A percentile compares a stretch with the other conserved stretches of the same genome.
phyloP scores from a whole-genome alignment of 495 filamentous ascomycete species.

The Jackrogersella minutella region DNA sequence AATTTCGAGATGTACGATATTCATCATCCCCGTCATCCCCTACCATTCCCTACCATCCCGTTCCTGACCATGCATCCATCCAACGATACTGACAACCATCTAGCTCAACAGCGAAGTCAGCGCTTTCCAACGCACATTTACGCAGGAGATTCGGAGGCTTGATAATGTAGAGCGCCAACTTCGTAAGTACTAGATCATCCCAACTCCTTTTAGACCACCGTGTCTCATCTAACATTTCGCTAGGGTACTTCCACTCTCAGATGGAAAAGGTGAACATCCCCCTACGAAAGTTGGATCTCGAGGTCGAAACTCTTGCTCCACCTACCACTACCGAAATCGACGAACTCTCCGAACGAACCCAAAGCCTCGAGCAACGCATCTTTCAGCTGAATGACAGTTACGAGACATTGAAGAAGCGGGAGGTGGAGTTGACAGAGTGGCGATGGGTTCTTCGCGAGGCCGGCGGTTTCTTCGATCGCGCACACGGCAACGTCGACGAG shows the following conservation, averaged over 20 bases:
- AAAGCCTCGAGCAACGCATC: conserved; percentile 90
- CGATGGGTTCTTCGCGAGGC: conserved; percentile 95
- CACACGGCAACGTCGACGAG: conserved; percentile 94
- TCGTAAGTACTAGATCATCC: conserved; percentile 63
- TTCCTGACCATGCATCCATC: conserved; percentile 2
- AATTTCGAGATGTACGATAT: conserved; percentile 89
- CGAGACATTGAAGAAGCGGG: conserved; percentile 95
- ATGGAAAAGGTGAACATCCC: conserved; percentile 91
- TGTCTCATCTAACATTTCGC: conserved; percentile 13
- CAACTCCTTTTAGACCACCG: neutral
- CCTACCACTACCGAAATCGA: conserved; percentile 94
- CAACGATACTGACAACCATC: conserved; percentile 37
- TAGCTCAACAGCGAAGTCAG: conserved; percentile 91
- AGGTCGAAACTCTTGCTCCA: conserved; percentile 81
- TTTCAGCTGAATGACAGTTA: conserved; percentile 95
- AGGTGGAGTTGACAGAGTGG: conserved; percentile 97
- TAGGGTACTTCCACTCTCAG: conserved; percentile 90
- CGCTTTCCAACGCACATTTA: conserved; percentile 97
- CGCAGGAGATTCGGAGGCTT: conserved; percentile 93
- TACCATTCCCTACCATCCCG: conserved; percentile 2
- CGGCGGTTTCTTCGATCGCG: conserved; percentile 95
- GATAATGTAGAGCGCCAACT: conserved; percentile 99
- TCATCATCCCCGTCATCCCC: neutral
- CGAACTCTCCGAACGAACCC: conserved; percentile 88
- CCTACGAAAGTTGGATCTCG: conserved; percentile 84